Base-by-base conservation (phyloP, 1,284 basidiomycete genomes). In the Puccinia novopanici region DNA sequence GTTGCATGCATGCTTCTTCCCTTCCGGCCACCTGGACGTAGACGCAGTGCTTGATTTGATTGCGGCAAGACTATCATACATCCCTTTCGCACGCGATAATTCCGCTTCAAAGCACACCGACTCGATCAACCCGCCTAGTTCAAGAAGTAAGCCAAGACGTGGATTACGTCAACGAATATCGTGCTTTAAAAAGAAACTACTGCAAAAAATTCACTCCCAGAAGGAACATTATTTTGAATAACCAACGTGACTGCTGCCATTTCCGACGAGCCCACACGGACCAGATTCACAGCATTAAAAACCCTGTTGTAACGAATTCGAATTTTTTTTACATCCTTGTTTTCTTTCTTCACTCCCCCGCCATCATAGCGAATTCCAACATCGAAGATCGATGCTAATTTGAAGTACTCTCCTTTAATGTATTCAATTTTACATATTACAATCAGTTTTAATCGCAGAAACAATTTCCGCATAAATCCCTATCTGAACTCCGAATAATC, bases 11-110 rank as follows among this genome's bases (percentile, higher is more conserved):
- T 63, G 3, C 30, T 10, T 63, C n/a, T 63, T 40, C 15, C 59
- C 12, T 40, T 37, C 59, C 19, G 59, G 59, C 34, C 59, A 63
- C 6, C 13, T 63, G 13, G 59, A 63, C 59, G 17, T n/a, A 15
- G 15, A 63, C 34, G 34, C 59, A 40, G 34, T 63, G 59, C 34
- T 63, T 22, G 59, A 30, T 40, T 63, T 63, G 59, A 63, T 63
- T 63, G 17, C 59, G 34, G 34, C 59, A 63, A 63, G 59, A 63
- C 27, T 63, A 63, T 37, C 59, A 19, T 63, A 63, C 59, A 63
- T 63, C 17, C 34, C 34, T 63, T 63, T 40, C 34, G 9, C 27
- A 10, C 37, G 22, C 59, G 10, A 63, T 3, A 8, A 37, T 40
- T 40, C 59, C 19, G 34, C 4, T n/a, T 63, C 59, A 17, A 37